phyloP scores from a whole-genome alignment of 2,329 filamentous ascomycete genomes.

The Exophiala dermatitidis region DNA sequence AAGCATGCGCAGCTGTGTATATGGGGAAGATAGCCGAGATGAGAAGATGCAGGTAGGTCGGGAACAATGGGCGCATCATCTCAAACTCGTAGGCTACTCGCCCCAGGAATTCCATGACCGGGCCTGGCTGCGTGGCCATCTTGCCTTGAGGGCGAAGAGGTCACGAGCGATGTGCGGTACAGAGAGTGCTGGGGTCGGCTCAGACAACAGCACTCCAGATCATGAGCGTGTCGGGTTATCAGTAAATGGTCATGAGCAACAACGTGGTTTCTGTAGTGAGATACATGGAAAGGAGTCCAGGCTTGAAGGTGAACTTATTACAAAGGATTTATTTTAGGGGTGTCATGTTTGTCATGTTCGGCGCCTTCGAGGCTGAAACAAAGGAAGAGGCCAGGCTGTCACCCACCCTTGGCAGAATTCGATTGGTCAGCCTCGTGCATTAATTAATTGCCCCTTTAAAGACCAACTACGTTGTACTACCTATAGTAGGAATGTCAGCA shows the following conservation, averaged over 20 bases:
- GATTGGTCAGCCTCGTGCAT: conserved; percentile 5
- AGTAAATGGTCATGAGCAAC: too few species aligned
- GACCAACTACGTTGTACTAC: background rate
- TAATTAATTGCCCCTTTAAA: background rate
- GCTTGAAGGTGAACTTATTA: background rate
- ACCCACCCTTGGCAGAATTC: conserved; percentile 8
- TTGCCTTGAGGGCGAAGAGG: too few species aligned
- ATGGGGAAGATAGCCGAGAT: conserved; percentile 72
- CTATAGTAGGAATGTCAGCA: background rate
- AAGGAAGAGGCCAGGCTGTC: conserved; percentile 10
- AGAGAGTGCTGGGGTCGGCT: too few species aligned
- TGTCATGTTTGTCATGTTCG: too few species aligned
- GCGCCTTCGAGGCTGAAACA: background rate
- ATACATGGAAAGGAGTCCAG: background rate
- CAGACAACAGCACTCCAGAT: too few species aligned
- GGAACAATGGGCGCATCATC: conserved; percentile 41
- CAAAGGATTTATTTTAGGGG: too few species aligned
- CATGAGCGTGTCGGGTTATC: too few species aligned
- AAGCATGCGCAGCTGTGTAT: conserved; percentile 76
- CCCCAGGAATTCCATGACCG: conserved; percentile 19
- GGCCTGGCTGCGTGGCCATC: conserved; percentile 14
- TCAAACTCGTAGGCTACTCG: conserved; percentile 22
- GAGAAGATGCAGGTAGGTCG: conserved; percentile 54
- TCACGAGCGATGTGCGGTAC: too few species aligned
- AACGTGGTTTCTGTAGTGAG: too few species aligned